Evolutionary conservation across 2,329 filamentous ascomycete genomes (phyloP).

Genomic region (Colletotrichum spinosum): DNA sequence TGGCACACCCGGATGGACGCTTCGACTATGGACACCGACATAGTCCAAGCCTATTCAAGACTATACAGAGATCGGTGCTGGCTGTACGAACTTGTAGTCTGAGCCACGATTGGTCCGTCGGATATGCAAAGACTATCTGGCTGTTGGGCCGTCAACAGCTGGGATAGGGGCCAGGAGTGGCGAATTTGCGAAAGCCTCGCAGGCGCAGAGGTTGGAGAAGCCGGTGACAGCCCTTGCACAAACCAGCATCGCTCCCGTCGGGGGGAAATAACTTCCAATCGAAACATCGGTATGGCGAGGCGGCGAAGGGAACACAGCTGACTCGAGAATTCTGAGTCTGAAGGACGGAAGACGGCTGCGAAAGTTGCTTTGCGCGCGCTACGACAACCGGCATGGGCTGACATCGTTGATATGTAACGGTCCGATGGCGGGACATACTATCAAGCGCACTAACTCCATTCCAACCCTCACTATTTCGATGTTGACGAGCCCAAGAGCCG

Average conservation of each 20-base stretch:
- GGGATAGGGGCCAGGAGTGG: slow-evolving; percentile 5
- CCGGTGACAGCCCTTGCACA: no score
- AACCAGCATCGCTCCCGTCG: no score
- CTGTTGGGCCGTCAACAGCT: slow-evolving; percentile 4
- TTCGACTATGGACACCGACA: not conserved
- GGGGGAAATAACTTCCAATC: no score
- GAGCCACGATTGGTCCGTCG: slow-evolving; percentile 6
- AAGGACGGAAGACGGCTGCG: not conserved
- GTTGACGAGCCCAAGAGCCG: no score
- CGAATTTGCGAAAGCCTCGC: slow-evolving; percentile 12
- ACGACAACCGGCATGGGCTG: not conserved
- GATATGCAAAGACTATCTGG: slow-evolving; percentile 5
- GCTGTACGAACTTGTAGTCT: slow-evolving; percentile 7
- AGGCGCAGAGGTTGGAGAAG: no score
- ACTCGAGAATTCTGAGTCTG: slow-evolving; percentile 5
- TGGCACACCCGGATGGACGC: slow-evolving; percentile 1
- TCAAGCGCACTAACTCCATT: not conserved
- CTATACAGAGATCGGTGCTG: slow-evolving; percentile 1
- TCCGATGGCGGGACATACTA: not conserved
- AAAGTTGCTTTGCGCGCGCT: not conserved
- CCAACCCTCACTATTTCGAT: no score
- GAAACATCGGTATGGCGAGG: no score
- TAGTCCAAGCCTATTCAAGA: not conserved
- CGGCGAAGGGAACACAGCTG: not conserved
- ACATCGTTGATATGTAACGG: not conserved